Conservation (phyloP, 2,329 filamentous ascomycete species). For the Periglandula ipomoeae region DNA sequence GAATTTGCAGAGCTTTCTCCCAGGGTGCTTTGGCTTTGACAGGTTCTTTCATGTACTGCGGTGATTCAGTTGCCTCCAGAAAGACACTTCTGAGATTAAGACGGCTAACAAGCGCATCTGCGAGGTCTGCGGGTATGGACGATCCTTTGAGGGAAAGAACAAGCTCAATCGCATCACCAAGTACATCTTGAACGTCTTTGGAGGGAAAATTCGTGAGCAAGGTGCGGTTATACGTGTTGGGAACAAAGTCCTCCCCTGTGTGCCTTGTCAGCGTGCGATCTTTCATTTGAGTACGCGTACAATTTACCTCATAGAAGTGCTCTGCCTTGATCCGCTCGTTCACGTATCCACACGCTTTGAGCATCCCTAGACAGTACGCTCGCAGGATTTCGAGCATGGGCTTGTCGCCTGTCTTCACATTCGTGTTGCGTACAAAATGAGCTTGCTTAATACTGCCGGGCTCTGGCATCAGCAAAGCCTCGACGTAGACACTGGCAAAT, state of each 20-base stretch:
- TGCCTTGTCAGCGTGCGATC: not conserved
- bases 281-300: no score
- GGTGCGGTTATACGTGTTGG: conserved; percentile 76
- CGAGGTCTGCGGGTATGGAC: conserved; percentile 29
- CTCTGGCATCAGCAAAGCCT: conserved; percentile 66
- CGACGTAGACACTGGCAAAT: conserved; percentile 86
- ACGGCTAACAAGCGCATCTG: conserved; percentile 52
- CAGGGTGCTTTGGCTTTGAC: conserved; percentile 41
- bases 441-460: conserved; percentile 56
- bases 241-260: conserved; percentile 87
- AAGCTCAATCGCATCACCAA: conserved; percentile 46
- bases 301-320: conserved; percentile 74
- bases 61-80: conserved; percentile 43
- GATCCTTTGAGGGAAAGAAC: conserved; percentile 33
- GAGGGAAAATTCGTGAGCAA: conserved; percentile 58
- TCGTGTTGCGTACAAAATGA: conserved; percentile 42
- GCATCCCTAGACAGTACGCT: conserved; percentile 75
- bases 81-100: conserved; percentile 59
- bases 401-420: conserved; percentile 22
- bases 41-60: conserved; percentile 33
- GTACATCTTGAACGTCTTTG: conserved; percentile 42
- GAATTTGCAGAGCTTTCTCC: conserved; percentile 38
- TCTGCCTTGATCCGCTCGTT: conserved; percentile 71
- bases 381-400: conserved; percentile 58
- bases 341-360: conserved; percentile 76